Evolutionary conservation across 768 basidiomycete genomes (phyloP), one percentile per base, ranked within the genome.

Genomic region (Cystobasidium ongulense): DNA sequence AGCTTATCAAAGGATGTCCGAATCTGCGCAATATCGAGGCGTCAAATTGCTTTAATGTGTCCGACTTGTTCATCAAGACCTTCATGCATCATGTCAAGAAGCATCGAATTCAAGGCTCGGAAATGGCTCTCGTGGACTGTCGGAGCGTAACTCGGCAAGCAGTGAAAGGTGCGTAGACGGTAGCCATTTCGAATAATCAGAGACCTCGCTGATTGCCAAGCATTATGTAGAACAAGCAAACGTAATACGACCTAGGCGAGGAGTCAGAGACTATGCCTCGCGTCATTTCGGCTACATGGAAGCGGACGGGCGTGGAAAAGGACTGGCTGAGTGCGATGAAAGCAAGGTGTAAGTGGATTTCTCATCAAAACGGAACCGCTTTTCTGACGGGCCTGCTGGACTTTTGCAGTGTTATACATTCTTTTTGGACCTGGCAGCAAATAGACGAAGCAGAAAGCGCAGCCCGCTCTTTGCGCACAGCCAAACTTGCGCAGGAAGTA

Each of bases 381-480:
- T 10, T 29, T 8, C 33, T 59, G 57, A 59, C 23, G 11, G 5
- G 8, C 17, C 35, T 29, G 4, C 52, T 36, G 5, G 35, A 2
- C 23, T 33, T 29, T 67, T 5, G 3, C 65, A 67, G 65, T 17
- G 65, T 67, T 3, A 38, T 71, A n/a, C 50, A 71, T 18, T 57
- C 53, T 1, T 71, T 71, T 29, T 71, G 68, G 68, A 27, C 68
- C 1, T 71, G 68, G 68, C 68, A 71, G 54, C 52, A 54, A 36
- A n/a, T 71, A 17, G 68, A 71, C 31, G 68, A 71, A 7, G 53
- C 54, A 7, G 68, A 71, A 39, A 21, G 50, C 25, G 54, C 53
- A 2, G 54, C 54, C 13, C 68, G 68, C n/a, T 29, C 68, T 7
- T 23, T 54, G 8, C 68, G 68, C 13, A 71, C 54, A 27, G 68